A percentile compares a stretch with the other conserved stretches of the same genome.
phyloP scores from a whole-genome alignment of 768 basidiomycete genomes.

The Mycena galericulata region DNA sequence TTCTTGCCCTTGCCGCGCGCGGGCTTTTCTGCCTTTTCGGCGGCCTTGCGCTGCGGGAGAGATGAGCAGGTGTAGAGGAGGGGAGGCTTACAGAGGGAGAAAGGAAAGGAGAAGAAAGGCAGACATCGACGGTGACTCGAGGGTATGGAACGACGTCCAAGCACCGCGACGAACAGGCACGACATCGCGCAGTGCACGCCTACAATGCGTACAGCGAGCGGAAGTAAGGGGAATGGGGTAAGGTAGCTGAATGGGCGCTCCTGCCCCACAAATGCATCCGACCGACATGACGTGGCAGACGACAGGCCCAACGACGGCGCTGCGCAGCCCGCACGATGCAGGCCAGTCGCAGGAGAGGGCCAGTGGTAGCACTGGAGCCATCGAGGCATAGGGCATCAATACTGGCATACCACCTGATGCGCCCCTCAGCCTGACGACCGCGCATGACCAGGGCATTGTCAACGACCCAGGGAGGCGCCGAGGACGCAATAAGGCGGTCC shows the following conservation, averaged over 20 bases:
- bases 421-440: slow-evolving; percentile 6
- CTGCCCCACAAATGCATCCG: background rate
- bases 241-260: background rate
- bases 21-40: slow-evolving; percentile 76
- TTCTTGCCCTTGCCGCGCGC: slow-evolving; percentile 71
- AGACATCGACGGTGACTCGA: slow-evolving; percentile 4
- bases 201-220: no score
- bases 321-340: background rate
- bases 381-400: slow-evolving; percentile 9
- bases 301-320: background rate
- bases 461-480: slow-evolving; percentile 11
- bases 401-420: slow-evolving; percentile 26
- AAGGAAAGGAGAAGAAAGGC: slow-evolving; percentile 5
- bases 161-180: slow-evolving; percentile 24
- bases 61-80: slow-evolving; percentile 11
- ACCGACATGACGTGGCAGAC: slow-evolving; percentile 28
- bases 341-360: background rate
- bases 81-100: no score
- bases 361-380: slow-evolving; percentile 14
- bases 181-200: background rate
- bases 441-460: background rate
- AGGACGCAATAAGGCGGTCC: slow-evolving; percentile 9
- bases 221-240: background rate
- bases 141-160: no score
- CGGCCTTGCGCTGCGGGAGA: slow-evolving; percentile 74